These are phyloP conservation scores for Passalora sequoiae DNA, from an alignment of 2,329 filamentous ascomycete species.

Conservation along the genomic window DNA sequence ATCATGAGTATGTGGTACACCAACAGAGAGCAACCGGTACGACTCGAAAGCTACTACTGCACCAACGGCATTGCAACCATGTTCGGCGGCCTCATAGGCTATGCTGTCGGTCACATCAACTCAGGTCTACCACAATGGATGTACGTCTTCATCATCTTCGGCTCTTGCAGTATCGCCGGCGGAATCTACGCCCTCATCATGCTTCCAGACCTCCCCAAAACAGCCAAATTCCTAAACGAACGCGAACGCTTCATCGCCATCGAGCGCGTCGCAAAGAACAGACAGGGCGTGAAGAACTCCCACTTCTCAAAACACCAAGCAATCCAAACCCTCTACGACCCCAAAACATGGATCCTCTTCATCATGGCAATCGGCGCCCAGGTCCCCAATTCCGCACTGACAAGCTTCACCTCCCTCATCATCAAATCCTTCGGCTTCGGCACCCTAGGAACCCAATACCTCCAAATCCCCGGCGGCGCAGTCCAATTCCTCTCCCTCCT, in stretches of 20 bases:
- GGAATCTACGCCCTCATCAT: slow-evolving; percentile 34
- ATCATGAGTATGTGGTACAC: slow-evolving; percentile 39
- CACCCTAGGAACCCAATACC: slow-evolving; percentile 51
- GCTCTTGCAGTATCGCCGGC: slow-evolving; percentile 35
- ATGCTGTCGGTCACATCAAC: slow-evolving; percentile 56
- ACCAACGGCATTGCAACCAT: slow-evolving; percentile 58
- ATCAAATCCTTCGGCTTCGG: slow-evolving; percentile 46
- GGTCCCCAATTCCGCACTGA: slow-evolving; percentile 54
- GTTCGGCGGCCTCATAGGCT: slow-evolving; percentile 56
- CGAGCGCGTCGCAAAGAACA: slow-evolving; percentile 49
- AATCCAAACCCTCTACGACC: slow-evolving; percentile 47
- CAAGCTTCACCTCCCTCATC: slow-evolving; percentile 49
- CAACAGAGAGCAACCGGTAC: slow-evolving; percentile 45
- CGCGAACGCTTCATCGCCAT: slow-evolving; percentile 37
- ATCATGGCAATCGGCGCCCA: slow-evolving; percentile 51
- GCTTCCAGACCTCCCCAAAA: slow-evolving; percentile 17
- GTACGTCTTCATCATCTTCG: slow-evolving; percentile 56
- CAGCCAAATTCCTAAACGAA: slow-evolving; percentile 16
- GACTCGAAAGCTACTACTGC: slow-evolving; percentile 53
- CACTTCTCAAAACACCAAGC: slow-evolving; percentile 40
- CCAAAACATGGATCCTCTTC: slow-evolving; percentile 58
- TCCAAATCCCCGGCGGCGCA: slow-evolving; percentile 57
- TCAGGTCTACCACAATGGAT: slow-evolving; percentile 49
- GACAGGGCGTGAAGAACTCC: slow-evolving; percentile 52
- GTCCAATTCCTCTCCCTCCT: slow-evolving; percentile 53